Conservation (phyloP, 495 filamentous ascomycete species). For the Thozetella sp. region DNA sequence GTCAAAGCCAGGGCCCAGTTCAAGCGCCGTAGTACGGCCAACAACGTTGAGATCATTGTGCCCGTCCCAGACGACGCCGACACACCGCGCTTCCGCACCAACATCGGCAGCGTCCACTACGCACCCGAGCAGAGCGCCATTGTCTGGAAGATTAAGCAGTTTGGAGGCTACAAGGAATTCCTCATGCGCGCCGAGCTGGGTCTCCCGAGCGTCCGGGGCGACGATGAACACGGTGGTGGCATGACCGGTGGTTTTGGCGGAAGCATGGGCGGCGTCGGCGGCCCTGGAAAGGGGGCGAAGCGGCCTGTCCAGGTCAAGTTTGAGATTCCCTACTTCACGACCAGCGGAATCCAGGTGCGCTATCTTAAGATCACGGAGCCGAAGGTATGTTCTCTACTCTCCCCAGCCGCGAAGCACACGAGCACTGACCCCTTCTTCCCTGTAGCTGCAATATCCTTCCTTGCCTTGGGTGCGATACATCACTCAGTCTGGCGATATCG, state of each 20-base stretch:
- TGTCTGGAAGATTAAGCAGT: slow-evolving; percentile 99
- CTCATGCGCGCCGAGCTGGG: slow-evolving; percentile 99
- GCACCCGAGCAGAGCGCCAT: slow-evolving; percentile 97
- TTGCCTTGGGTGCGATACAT: slow-evolving; percentile 99
- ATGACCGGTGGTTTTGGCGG: slow-evolving; percentile 97
- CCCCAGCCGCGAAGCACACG: neutral
- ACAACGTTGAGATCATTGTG: slow-evolving; percentile 98
- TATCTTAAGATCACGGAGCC: slow-evolving; percentile 99
- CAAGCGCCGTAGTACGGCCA: slow-evolving; percentile 95
- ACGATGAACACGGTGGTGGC: slow-evolving; percentile 92
- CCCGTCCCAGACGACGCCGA: slow-evolving; percentile 98
- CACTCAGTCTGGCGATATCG: slow-evolving; percentile 94
- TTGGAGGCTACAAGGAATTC: slow-evolving; percentile 97
- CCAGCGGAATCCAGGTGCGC: slow-evolving; percentile 95
- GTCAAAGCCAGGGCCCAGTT: slow-evolving; percentile 98
- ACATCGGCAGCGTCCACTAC: slow-evolving; percentile 98
- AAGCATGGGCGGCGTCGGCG: slow-evolving; percentile 81
- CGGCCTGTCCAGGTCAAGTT: slow-evolving; percentile 98
- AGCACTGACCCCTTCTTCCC: neutral
- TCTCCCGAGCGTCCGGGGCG: slow-evolving; percentile 90
- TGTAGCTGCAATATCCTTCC: slow-evolving; percentile 93
- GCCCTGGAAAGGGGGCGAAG: slow-evolving; percentile 79
- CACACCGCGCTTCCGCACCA: slow-evolving; percentile 94
- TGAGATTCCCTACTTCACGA: slow-evolving; percentile 99
- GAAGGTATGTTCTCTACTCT: slow-evolving; percentile 74